A percentile compares a stretch with the other conserved stretches of the same genome.
Conservation (phyloP, 208 protist species). For the Lotmaria passim region DNA sequence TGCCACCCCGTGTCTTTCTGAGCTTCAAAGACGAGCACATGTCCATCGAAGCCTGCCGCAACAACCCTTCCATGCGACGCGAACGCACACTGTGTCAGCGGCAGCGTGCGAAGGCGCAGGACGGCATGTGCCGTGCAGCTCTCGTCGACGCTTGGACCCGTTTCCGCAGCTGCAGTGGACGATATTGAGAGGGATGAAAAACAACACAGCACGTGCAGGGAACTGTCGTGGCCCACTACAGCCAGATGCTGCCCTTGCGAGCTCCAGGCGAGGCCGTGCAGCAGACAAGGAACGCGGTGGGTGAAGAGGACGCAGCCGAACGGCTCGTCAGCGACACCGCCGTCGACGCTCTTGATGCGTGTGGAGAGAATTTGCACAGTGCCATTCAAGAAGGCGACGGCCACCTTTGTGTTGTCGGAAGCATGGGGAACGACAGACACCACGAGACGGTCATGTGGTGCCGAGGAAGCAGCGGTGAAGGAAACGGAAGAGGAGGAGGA, state of each 20-base stretch:
- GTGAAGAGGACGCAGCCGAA: conserved; percentile 21
- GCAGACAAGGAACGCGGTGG: conserved; percentile 10
- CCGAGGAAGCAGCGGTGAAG: no score
- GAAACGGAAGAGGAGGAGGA: background rate
- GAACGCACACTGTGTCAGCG: conserved; percentile 25
- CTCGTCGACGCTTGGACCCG: background rate
- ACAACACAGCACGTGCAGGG: conserved; percentile 22
- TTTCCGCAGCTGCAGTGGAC: background rate
- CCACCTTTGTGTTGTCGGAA: conserved; percentile 47
- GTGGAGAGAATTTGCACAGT: conserved; percentile 57
- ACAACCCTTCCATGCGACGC: conserved; percentile 8
- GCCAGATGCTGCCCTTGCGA: conserved; percentile 22
- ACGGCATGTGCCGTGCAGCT: background rate
- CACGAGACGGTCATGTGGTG: conserved; percentile 18
- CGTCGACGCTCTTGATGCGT: conserved; percentile 59
- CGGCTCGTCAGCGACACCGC: background rate
- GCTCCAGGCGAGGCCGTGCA: conserved; percentile 24
- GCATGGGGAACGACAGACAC: conserved; percentile 50
- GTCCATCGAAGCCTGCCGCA: conserved; percentile 24
- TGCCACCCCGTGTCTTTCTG: background rate
- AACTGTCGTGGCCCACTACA: conserved; percentile 30
- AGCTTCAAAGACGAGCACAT: conserved; percentile 19
- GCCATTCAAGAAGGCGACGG: conserved; percentile 48
- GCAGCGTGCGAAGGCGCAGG: conserved; percentile 17
- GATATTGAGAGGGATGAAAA: background rate